Evolutionary conservation across 495 filamentous ascomycete species (phyloP).

Genomic region (Letharia columbiana): DNA sequence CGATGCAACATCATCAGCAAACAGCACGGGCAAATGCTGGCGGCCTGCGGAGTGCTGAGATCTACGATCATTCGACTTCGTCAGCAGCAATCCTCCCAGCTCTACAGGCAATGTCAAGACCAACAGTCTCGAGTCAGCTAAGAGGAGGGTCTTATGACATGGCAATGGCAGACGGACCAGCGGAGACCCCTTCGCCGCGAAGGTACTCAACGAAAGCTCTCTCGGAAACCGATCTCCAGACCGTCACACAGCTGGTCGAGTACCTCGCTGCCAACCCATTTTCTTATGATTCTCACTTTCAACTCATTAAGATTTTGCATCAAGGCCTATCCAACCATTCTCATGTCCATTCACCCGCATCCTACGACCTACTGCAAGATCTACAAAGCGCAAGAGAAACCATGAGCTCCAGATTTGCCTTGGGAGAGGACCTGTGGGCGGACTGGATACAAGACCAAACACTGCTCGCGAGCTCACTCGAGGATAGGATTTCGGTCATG

Average conservation of each 20-base stretch:
- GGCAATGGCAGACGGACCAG: conserved; percentile 47
- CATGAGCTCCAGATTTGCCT: conserved; percentile 58
- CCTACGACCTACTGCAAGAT: conserved; percentile 53
- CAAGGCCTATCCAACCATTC: conserved; percentile 52
- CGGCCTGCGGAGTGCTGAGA: conserved; percentile 39
- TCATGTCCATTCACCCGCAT: conserved; percentile 39
- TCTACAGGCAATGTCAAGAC: conserved; percentile 44
- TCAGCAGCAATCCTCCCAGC: conserved; percentile 40
- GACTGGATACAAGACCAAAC: conserved; percentile 59
- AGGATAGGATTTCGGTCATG: conserved; percentile 66
- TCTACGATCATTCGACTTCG: conserved; percentile 43
- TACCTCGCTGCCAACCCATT: conserved; percentile 53
- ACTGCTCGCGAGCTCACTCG: conserved; percentile 49
- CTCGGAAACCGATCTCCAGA: conserved; percentile 44
- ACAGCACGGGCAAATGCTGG: conserved; percentile 38
- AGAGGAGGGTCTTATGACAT: conserved; percentile 48
- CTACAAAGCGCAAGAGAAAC: conserved; percentile 53
- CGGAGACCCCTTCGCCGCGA: conserved; percentile 38
- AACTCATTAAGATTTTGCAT: conserved; percentile 57
- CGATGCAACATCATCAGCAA: conserved; percentile 57
- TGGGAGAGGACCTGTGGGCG: conserved; percentile 57
- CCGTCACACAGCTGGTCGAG: conserved; percentile 44
- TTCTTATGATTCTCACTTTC: conserved; percentile 55
- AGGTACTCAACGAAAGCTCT: conserved; percentile 45
- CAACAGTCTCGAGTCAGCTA: conserved; percentile 35